These are phyloP conservation scores for Colletotrichum simmondsii DNA, from an alignment of 2,329 filamentous ascomycete species.

Conservation along the genomic window DNA sequence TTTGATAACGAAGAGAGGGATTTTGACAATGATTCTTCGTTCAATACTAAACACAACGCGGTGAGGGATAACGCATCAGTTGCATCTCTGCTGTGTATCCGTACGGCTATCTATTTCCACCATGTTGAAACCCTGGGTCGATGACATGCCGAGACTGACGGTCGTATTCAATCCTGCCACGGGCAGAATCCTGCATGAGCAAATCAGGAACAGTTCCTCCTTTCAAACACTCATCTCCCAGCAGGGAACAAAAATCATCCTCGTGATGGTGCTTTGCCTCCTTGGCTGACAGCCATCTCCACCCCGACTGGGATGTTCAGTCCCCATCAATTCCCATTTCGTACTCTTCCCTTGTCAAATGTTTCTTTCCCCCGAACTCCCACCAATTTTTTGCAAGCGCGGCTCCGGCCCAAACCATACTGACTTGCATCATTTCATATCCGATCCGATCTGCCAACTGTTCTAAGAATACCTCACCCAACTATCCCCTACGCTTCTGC, in stretches of 20 bases:
- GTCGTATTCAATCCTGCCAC: neutral
- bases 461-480: slow-evolving; percentile 33
- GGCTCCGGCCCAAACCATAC: slow-evolving; percentile 33
- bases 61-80: neutral
- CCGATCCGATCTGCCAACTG: slow-evolving; percentile 35
- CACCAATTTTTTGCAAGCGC: slow-evolving; percentile 24
- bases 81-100: neutral
- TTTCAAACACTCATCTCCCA: slow-evolving; percentile 29
- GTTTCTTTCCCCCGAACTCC: slow-evolving; percentile 33
- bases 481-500: slow-evolving; percentile 7
- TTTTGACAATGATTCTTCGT: slow-evolving; percentile 7
- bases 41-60: neutral
- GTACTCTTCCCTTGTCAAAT: slow-evolving; percentile 25
- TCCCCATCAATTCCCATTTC: slow-evolving; percentile 26
- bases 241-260: slow-evolving; percentile 22
- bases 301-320: slow-evolving; percentile 21
- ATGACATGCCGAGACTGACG: slow-evolving; percentile 5
- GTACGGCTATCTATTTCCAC: no score
- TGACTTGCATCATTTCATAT: slow-evolving; percentile 34
- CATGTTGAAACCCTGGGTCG: neutral
- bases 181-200: slow-evolving; percentile 14
- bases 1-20: slow-evolving; percentile 23
- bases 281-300: slow-evolving; percentile 29
- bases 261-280: slow-evolving; percentile 32
- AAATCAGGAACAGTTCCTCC: slow-evolving; percentile 16